These are phyloP conservation scores for Neurospora sp. DNA, from an alignment of 495 filamentous ascomycete species.

Conservation along the genomic window DNA sequence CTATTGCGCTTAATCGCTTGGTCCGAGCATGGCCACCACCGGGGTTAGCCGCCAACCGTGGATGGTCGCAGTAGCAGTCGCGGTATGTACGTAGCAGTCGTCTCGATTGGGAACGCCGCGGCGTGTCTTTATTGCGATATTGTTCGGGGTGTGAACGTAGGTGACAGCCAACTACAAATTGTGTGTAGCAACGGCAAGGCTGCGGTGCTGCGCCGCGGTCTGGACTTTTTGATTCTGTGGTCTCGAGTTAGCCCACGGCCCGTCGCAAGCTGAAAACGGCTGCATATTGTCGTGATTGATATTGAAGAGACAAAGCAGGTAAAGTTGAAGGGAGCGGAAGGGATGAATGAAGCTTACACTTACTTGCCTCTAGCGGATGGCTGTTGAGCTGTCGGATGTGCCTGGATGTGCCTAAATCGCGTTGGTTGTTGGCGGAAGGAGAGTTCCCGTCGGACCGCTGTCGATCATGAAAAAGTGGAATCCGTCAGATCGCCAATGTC, in stretches of 20 bases:
- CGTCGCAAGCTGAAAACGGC: neutral
- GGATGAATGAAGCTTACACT: neutral
- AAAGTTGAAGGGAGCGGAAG: neutral
- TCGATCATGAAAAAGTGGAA: neutral
- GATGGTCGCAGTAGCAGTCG: neutral
- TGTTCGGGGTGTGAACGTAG: neutral
- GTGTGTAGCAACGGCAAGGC: neutral
- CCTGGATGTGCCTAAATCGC: neutral
- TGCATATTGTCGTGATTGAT: neutral
- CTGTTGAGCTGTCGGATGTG: neutral
- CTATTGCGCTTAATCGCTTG: neutral
- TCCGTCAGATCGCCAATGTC: neutral
- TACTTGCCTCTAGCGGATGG: neutral
- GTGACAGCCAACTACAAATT: neutral
- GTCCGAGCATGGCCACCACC: neutral
- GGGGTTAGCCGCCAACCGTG: neutral
- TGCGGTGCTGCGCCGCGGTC: neutral
- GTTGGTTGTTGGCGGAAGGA: neutral
- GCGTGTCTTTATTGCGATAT: neutral
- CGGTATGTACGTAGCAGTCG: neutral
- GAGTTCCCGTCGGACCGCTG: neutral
- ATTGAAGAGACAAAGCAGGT: neutral
- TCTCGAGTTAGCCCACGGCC: neutral
- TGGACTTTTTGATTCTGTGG: neutral
- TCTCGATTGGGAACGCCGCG: neutral